Evolutionary conservation across 1,284 basidiomycete genomes (phyloP).

Genomic region (Wolfiporia cocos): DNA sequence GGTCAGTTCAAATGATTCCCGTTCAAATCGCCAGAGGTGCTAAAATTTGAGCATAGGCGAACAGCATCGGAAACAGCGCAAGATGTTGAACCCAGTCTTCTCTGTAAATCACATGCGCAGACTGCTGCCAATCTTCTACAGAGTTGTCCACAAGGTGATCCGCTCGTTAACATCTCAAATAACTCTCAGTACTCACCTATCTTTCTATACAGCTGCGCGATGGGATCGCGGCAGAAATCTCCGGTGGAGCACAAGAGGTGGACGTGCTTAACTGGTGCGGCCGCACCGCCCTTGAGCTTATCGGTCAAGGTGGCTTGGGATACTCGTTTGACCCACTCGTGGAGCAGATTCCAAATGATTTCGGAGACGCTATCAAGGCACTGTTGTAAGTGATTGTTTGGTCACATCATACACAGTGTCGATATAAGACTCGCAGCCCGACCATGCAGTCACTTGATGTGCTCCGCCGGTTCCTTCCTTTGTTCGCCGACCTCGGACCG

Average conservation of each 20-base stretch:
- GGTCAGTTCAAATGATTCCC: not conserved
- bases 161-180: not conserved
- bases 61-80: constrained; percentile 18
- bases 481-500: not conserved
- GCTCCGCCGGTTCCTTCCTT: not conserved
- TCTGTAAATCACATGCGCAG: constrained; percentile 16
- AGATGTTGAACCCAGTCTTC: constrained; percentile 22
- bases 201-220: constrained; percentile 9
- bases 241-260: constrained; percentile 19
- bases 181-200: not conserved
- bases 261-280: constrained; percentile 32
- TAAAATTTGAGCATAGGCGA: constrained; percentile 11
- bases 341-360: constrained; percentile 16
- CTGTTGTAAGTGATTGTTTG: too few species aligned
- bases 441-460: too few species aligned
- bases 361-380: constrained; percentile 19
- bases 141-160: constrained; percentile 5
- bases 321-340: constrained; percentile 32
- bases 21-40: not conserved
- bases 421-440: too few species aligned
- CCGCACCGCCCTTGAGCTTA: constrained; percentile 26
- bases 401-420: too few species aligned
- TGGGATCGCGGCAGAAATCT: constrained; percentile 7
- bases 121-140: constrained; percentile 17
- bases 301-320: constrained; percentile 29